Percentiles rank a stretch among this genome's conserved stretches.
phyloP scores from a whole-genome alignment of 2,329 filamentous ascomycete species.

The Davidsoniella eucalypti region DNA sequence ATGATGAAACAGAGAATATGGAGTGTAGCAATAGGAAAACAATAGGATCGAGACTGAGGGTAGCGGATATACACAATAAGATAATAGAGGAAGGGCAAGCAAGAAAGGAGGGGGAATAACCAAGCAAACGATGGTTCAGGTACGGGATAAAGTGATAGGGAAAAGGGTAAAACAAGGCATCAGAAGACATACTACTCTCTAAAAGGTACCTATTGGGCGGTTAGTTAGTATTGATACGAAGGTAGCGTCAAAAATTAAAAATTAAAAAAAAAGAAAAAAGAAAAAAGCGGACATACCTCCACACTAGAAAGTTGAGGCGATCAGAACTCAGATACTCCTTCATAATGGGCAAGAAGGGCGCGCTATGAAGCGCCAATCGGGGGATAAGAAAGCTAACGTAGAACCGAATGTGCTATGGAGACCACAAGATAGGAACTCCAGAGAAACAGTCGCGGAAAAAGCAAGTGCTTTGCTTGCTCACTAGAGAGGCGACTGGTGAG shows the following conservation, averaged over 20 bases:
- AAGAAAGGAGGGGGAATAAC: neutral
- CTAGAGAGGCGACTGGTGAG: neutral
- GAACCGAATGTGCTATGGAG: too few species aligned
- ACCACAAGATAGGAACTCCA: too few species aligned
- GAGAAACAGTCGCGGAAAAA: neutral
- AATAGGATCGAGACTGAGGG: neutral
- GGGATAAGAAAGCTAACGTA: too few species aligned
- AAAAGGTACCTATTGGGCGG: slow-evolving; percentile 35
- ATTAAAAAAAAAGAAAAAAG: slow-evolving; percentile 8
- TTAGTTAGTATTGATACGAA: slow-evolving; percentile 9
- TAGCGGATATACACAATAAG: too few species aligned
- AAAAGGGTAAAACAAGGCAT: neutral
- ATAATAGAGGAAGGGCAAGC: neutral
- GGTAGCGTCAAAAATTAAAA: neutral
- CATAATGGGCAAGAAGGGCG: slow-evolving; percentile 24
- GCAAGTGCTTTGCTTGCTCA: neutral
- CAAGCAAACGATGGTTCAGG: neutral
- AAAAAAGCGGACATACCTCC: slow-evolving; percentile 38
- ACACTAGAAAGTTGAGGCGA: slow-evolving; percentile 54
- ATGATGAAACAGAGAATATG: too few species aligned
- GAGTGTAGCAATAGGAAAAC: too few species aligned
- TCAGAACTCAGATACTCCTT: slow-evolving; percentile 50
- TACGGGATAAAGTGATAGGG: neutral
- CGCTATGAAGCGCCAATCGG: neutral
- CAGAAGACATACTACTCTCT: slow-evolving; percentile 39